A percentile compares a stretch with the other conserved stretches of the same genome.
Evolutionary conservation across 208 protist species (phyloP).

Genomic region (Trypanosoma conorhini): DNA sequence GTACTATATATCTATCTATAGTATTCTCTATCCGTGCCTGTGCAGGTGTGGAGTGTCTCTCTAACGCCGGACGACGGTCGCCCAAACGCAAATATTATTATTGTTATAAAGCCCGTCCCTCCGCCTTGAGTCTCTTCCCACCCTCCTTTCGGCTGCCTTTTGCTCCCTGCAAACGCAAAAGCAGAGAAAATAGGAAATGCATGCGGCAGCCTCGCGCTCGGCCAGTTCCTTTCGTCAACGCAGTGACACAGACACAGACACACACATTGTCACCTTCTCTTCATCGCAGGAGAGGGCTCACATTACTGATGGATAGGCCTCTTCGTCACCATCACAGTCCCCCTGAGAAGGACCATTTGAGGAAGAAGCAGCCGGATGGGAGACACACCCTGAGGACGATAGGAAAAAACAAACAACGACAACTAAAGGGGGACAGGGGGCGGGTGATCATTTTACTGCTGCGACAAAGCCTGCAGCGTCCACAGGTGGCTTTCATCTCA

Average conservation of each 20-base stretch:
- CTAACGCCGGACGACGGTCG: not conserved
- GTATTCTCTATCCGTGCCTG: not conserved
- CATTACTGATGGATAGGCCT: no score
- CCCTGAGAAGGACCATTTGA: not conserved
- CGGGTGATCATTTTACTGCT: not conserved
- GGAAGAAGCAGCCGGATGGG: not conserved
- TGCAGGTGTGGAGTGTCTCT: not conserved
- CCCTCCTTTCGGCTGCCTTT: no score
- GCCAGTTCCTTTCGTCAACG: no score
- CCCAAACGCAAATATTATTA: not conserved
- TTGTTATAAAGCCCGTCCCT: not conserved
- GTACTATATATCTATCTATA: no score
- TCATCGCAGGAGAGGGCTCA: no score
- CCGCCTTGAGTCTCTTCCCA: not conserved
- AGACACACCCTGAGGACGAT: not conserved
- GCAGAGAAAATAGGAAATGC: constrained; percentile 13
- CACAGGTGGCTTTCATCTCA: not conserved
- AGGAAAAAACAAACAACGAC: constrained; percentile 9
- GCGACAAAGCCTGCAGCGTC: not conserved
- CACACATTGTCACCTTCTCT: not conserved
- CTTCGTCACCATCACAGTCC: no score
- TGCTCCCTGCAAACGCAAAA: not conserved
- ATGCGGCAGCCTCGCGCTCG: not conserved
- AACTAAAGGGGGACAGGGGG: not conserved
- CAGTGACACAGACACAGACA: not conserved